These are phyloP conservation scores for Epichloe typhina DNA, from an alignment of 2,329 filamentous ascomycete species.

Conservation along the genomic window DNA sequence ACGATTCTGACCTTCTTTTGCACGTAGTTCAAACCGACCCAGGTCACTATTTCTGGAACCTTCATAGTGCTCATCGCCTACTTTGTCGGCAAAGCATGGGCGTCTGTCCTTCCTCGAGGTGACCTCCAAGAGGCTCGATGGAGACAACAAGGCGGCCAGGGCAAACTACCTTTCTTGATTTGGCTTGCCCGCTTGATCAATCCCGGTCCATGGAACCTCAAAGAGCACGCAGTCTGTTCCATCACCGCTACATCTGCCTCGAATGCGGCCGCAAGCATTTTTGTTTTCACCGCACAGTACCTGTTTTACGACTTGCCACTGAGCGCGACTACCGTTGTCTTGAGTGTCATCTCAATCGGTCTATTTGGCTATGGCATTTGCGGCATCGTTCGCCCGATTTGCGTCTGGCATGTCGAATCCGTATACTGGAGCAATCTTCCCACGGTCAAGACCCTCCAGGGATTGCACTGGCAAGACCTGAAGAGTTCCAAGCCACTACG, in stretches of 20 bases:
- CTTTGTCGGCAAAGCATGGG: constrained; percentile 33
- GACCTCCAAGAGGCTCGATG: constrained; percentile 35
- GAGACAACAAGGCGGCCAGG: constrained; percentile 27
- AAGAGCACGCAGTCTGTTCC: constrained; percentile 41
- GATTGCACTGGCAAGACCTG: constrained; percentile 38
- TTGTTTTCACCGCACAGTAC: constrained; percentile 34
- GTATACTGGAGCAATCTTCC: constrained; percentile 43
- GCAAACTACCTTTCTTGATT: constrained; percentile 29
- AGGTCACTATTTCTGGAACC: constrained; percentile 33
- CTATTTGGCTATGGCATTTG: constrained; percentile 42
- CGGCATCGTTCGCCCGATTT: constrained; percentile 38
- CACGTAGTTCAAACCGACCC: constrained; percentile 38
- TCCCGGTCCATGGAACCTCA: constrained; percentile 36
- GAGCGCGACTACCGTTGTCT: constrained; percentile 30
- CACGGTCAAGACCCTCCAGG: constrained; percentile 39
- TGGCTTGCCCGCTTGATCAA: constrained; percentile 32
- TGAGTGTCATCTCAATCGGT: constrained; percentile 36
- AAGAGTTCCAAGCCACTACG: constrained; percentile 37
- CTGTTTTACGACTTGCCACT: constrained; percentile 38
- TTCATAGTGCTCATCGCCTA: constrained; percentile 46
- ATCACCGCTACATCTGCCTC: constrained; percentile 42
- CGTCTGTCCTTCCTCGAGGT: constrained; percentile 26
- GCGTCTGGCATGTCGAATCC: constrained; percentile 41
- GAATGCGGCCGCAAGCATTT: constrained; percentile 21
- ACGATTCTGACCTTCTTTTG: not conserved